Evolutionary conservation across 2,329 filamentous ascomycete species (phyloP), one percentile per base, ranked within the genome.

Genomic region (Beauveria brongniartii): DNA sequence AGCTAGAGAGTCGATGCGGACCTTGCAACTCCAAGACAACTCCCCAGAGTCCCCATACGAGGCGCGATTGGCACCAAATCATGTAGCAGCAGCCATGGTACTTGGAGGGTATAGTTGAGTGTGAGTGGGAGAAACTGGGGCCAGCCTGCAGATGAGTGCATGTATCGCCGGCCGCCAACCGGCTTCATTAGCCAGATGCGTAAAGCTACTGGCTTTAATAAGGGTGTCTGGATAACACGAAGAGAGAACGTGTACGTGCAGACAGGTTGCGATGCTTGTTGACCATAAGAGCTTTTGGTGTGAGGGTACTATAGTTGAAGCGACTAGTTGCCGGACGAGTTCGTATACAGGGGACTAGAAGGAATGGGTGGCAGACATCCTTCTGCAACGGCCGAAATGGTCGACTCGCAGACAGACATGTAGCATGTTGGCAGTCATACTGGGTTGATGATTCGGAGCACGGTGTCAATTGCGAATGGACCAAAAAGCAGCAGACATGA

Each of bases 181-280:
- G 57, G 57, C 40, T 28, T 53, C 57, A 59, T 54, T 59, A 59
- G 26, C 50, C 57, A 59, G 57, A 59, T 59, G 50, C 48, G 57
- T 53, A 53, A 47, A 46, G 55, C 34, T 55, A 40, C 28, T 53
- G 26, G 30, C 22, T 53, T 40, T 26, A 30, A 43, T 40, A 41
- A 43, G 48, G 48, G 56, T 30, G 56, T 53, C 18, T 22, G n/a
- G 12, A 44, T 59, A 59, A 18, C 40, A 37, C 24, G 47, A 44
- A n/a, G n/a, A 9, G 20, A 20, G 16, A 43, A 30, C 24, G n/a
- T 20, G 24, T 58, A 24, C 28, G 24, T 34, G 37, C 56, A 44
- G 56, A 44, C 47, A 44, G 7, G 24, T 59, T 44, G 47, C 24
- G 56, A 28, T 51, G 10, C 47, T 34, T 28, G 24, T 18, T 40